Percentiles rank a stretch among this genome's conserved stretches.
These are phyloP conservation scores for Podospora pseudocomata DNA, from an alignment of 495 filamentous ascomycete species.

Conservation along the genomic window DNA sequence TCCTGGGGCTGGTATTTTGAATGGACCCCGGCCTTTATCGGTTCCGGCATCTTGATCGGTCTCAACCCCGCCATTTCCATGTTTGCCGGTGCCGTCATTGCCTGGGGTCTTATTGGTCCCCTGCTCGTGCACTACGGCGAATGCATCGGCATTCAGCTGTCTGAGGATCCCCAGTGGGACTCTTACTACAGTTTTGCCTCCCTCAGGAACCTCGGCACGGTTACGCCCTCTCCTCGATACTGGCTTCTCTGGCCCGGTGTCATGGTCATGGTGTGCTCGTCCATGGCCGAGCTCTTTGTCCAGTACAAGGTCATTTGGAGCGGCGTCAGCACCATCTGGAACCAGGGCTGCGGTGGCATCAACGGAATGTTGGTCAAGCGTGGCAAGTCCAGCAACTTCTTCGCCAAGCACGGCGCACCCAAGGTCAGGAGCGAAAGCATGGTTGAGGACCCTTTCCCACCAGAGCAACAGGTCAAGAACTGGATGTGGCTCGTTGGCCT, in stretches of 20 bases:
- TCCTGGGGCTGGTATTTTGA: conserved; percentile 65
- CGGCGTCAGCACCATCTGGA: conserved; percentile 49
- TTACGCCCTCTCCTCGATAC: conserved; percentile 55
- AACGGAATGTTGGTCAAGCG: conserved; percentile 37
- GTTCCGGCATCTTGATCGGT: conserved; percentile 62
- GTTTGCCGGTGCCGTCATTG: conserved; percentile 55
- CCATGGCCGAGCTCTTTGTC: conserved; percentile 57
- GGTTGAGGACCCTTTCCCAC: conserved; percentile 49
- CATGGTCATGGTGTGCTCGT: conserved; percentile 59
- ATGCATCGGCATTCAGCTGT: conserved; percentile 44
- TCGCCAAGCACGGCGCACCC: conserved; percentile 41
- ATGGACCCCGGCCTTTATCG: conserved; percentile 65
- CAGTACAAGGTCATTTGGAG: conserved; percentile 59
- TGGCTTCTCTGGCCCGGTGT: conserved; percentile 68
- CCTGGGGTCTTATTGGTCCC: conserved; percentile 65
- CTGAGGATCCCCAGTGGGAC: conserved; percentile 51
- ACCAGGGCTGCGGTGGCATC: conserved; percentile 41
- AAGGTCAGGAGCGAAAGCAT: conserved; percentile 26
- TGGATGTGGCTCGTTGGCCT: conserved; percentile 61
- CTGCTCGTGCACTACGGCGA: conserved; percentile 54
- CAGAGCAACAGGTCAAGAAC: conserved; percentile 54
- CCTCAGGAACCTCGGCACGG: conserved; percentile 43
- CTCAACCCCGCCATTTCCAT: conserved; percentile 62
- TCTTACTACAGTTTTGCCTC: conserved; percentile 48
- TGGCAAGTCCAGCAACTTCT: conserved; percentile 46